Evolutionary conservation across 2,329 filamentous ascomycete species (phyloP), one percentile per base, ranked within the genome.

Genomic region (Emergomyces orientalis): DNA sequence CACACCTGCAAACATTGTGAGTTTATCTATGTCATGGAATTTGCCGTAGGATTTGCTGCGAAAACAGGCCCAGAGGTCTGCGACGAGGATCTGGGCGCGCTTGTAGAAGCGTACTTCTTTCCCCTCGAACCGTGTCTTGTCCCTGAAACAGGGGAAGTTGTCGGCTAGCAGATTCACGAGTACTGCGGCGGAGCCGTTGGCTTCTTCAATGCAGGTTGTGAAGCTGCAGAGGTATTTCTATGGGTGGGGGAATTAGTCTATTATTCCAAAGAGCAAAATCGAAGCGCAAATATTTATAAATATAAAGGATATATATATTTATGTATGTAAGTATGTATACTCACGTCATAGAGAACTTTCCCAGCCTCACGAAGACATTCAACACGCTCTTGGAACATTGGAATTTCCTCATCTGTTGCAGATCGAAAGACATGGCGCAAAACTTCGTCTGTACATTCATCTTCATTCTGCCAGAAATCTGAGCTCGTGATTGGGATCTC

Each of bases 51-150:
- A 81, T 67, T 88, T 81, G 55, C 91, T 91, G 61, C 93, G 85
- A 73, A 97, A 97, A 66, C 91, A 95, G 5, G 94, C 95, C 95
- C 95, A 99, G 0, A 97, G 74, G 74, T 99, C 94, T 27, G 95
- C 95, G 2, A 96, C 92, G 25, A 97, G 83, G 64, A 99, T 99
- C 76, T 99, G 94, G 1, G 94, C 92, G 13, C 95, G 86, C 77
- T 99, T 99, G 72, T 96, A 86, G 65, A 99, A 84, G 17, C 91
- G 88, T 2, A 99, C 86, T 63, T 81, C 83, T 54, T 87, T 86
- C 11, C 86, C 86, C 61, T 93, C 86, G 72, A 91, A 96, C 3
- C 72, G 76, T 63, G 86, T 84, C 72, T 92, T 88, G 71, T 99
- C 94, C 27, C 88, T 82, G 78, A 99, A 97, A 76, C 90, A 95